Base-by-base conservation (phyloP, 306 rosid species). In the Quercus variabilis region DNA sequence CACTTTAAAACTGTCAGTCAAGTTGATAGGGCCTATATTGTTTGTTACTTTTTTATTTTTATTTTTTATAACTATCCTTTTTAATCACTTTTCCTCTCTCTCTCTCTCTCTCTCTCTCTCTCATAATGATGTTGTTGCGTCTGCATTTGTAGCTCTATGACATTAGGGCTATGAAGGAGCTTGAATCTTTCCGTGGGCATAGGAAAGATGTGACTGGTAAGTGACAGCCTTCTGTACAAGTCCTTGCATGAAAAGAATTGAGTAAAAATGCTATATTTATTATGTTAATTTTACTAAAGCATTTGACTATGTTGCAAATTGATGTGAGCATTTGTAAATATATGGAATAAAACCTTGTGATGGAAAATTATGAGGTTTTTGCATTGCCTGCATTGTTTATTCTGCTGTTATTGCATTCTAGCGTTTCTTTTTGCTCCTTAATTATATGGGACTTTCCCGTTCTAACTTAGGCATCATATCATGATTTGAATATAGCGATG, bases 111-210 rank as follows among this genome's bases (percentile, higher is more conserved):
- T 57, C 4, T 73, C 21, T 57, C 78, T 70, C 81, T 55, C 38
- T 67, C 54, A 68, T 75, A 55, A 73, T 71, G 41, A 73, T 60
- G 58, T 87, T 73, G 55, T 31, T 58, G 57, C 14, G 67, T 74
- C 74, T 75, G 68, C 41, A 62, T 73, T 83, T 86, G 79, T 85
- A 95, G 99, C 98, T 95, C 75, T 93, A 95, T 82, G 98, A 95
- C 90, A 93, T 95, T 65, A 90, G 99, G 74, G 92, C 98, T 76
- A 95, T 95, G 99, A 95, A 95, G 87, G 99, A 95, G 84, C 99
- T 95, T 84, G 96, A 91, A 84, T 95, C 99, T 54, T 95, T 93
- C 77, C 99, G 99, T 54, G 99, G 99, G 65, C 97, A 95, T 87
- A 86, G 93, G 73, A 95, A 95, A 85, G 99, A 95, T 79, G 99